Base-by-base conservation (phyloP, 2,329 filamentous ascomycete species). In the Orbilia quercus region DNA sequence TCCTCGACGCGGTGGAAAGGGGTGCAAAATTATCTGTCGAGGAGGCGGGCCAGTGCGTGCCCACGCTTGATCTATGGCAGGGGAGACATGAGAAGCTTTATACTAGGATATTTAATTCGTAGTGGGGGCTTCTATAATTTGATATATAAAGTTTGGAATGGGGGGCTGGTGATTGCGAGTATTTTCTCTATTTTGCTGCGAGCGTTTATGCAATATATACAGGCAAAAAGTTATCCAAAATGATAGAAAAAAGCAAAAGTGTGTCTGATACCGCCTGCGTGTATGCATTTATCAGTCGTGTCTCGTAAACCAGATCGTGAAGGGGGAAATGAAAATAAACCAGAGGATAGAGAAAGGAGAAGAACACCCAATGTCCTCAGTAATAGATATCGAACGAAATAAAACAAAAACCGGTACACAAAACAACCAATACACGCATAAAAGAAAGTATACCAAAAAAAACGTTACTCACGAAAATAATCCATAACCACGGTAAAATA, bases 11-110 rank as follows among this genome's bases (percentile, higher is more conserved):
- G 66, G 84, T 93, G 7, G 82, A 84, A 55, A 81, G 85, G 66
- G 88, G 89, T 77, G 89, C 86, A 86, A 76, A 83, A 12, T 86
- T 83, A 4, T 11, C 20, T 0, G 82, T 89, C 0, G 88, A 90
- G 66, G 85, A 89, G 75, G 90, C 91, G 2, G 90, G 89, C 3
- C 90, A 94, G 82, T 88, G 83, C 63, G 88, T 92, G 74, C 91
- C 91, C 0, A 85, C 88, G 1, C 88, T 94, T 85, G 91, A 95
- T 82, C 80, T 95, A 31, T 95, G 91, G 91, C 84, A 92, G 78
- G 91, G 91, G 2, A 85, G 91, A 79, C 91, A 95, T 80, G 91
- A 95, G 83, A 82, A 91, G 79, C 80, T 95, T 75, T 95, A 95
- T 80, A 93, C 90, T 69, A 87, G 91, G 77, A 94, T 95, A 62